Base-by-base conservation (phyloP, 495 filamentous ascomycete species). In the Daldinia caldariorum region DNA sequence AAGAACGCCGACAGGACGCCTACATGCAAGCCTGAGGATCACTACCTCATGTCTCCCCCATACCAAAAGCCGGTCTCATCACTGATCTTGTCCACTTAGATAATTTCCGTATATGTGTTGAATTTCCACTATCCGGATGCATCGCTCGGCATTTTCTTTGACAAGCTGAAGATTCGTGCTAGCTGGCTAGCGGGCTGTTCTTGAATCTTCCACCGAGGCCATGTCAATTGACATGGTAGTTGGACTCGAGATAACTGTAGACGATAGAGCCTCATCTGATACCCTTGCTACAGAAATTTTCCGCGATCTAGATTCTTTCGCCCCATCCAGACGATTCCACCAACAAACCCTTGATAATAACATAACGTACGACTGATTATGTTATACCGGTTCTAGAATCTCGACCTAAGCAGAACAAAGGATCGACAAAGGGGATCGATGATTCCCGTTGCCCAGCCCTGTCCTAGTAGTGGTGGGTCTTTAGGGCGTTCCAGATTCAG, bases 391-490 rank as follows among this genome's bases (percentile, higher is more conserved):
- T 18, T 57, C 39, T 34, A 10, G 56, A 50, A 49, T 72, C 70
- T 72, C 70, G 70, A 47, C 70, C 70, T 62, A 34, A 31, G 65
- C 37, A 61, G 70, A 72, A 64, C 70, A 65, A 61, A 43, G 53
- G 70, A 72, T 72, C 70, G 70, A 72, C 70, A 65, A 62, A 65
- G 53, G 51, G 38, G 69, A 72, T 72, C 65, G 65, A 72, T 65
- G 70, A 68, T 68, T 67, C 65, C 69, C 65, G 61, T 47, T 38
- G 57, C 49, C 58, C 51, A 66, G 43, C 35, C 49, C 60, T 37
- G 53, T 50, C 60, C 64, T 64, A 68, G 64, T 41, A 57, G 60
- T 20, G 60, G 69, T 68, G 65, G 64, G 53, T 57, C 56, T 16
- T 49, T 53, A 53, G 18, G 10, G 54, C 61, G 56, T 68, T 64